Base-by-base conservation (phyloP, 1,139 yeast species). In the Suhomyces anneliseae region DNA sequence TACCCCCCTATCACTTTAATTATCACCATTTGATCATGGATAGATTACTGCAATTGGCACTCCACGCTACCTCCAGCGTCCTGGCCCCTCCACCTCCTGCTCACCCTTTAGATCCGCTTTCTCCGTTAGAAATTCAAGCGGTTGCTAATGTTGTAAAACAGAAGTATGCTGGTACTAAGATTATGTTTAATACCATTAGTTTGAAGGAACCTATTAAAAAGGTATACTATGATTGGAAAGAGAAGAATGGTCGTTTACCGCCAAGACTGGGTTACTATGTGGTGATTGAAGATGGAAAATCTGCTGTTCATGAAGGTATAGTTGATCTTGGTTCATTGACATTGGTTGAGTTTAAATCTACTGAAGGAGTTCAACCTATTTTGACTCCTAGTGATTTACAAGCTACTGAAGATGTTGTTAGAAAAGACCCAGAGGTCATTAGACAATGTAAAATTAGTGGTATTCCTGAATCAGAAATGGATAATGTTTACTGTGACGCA, bases 401-500 rank as follows among this genome's bases (percentile, higher is more conserved):
- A 57, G 61, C 65, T 40, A 83, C 89, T 47, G 93, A 87, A 69
- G 79, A 68, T 4, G 76, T 84, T 53, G 78, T 86, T 54, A 79
- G 93, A 68, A 68, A 60, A 7, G 90, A 86, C 62, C 87, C 90
- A 34, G 70, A 69, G 36, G 93, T 87, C 53, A 83, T 85, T 56
- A 82, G 80, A 65, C 92, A 87, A 69, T 85, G 92, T 73, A 80
- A 72, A 44, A 62, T 85, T 50, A 79, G 86, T 39, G 93, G 93
- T 45, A 67, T 85, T 54, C 85, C 89, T 47, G 78, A 75, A 37
- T 67, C 66, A 43, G 85, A 85, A 39, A 86, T 87, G 88, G 73
- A 80, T 66, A 79, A 82, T 58, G 79, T 85, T 47, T 86, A 84
- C 74, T 86, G 93, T 72, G 95, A 87, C 61, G 92, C 85, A 57